phyloP scores from a whole-genome alignment of 805 yeast species.

The Candida vaughaniae region DNA sequence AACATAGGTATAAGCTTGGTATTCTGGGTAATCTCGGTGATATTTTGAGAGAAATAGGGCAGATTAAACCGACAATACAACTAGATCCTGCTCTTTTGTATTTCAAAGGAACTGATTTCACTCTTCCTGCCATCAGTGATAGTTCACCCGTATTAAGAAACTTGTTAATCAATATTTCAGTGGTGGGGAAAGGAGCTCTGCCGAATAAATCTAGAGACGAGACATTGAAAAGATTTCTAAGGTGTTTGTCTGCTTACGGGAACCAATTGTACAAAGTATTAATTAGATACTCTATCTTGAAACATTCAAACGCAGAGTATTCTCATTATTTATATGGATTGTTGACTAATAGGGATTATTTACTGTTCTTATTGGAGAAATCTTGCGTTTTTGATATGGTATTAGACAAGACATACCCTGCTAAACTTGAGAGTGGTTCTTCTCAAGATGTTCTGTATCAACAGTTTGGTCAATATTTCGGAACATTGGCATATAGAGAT shows the following conservation, averaged over 20 bases:
- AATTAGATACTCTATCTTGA: constrained; percentile 4
- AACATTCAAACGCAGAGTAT: constrained; percentile 2
- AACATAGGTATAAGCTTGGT: neutral
- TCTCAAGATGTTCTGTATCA: constrained; percentile 1
- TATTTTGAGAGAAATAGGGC: neutral
- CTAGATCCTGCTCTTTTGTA: neutral
- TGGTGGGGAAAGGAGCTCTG: neutral
- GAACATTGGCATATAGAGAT: constrained; percentile 8
- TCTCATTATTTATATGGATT: constrained; percentile 3
- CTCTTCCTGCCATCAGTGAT: constrained; percentile 11
- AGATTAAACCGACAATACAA: neutral
- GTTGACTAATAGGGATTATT: constrained; percentile 11
- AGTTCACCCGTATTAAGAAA: neutral
- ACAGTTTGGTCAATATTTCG: constrained; percentile 19
- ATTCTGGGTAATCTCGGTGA: neutral
- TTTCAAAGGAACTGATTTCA: constrained; percentile 5
- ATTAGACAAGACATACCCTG: no score
- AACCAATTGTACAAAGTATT: constrained; percentile 5
- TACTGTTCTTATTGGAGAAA: constrained; percentile 15
- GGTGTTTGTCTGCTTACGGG: constrained; percentile 3
- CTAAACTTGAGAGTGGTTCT: no score
- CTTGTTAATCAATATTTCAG: neutral
- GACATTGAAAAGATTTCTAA: neutral
- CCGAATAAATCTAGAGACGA: no score
- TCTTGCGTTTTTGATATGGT: constrained; percentile 4